Conservation (phyloP, 495 filamentous ascomycete species). For the Aspergillus conjunctus region DNA sequence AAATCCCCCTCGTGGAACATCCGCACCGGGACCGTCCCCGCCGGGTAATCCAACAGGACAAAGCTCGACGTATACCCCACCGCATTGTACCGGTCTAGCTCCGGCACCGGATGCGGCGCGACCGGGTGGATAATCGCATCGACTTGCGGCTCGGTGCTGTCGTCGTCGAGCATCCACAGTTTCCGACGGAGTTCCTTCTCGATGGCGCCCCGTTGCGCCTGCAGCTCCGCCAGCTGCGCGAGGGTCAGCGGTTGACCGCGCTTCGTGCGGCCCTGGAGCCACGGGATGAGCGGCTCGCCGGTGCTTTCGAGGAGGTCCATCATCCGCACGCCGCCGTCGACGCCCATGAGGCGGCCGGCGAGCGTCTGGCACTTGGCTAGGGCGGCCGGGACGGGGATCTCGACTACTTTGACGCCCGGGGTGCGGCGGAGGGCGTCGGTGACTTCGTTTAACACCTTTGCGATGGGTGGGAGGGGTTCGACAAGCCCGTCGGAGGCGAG, state of each 20-base stretch:
- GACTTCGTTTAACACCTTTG: conserved; percentile 55
- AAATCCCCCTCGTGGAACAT: conserved; percentile 52
- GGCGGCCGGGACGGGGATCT: conserved; percentile 50
- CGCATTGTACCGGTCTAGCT: conserved; percentile 63
- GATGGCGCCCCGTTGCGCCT: conserved; percentile 50
- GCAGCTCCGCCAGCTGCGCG: conserved; percentile 49
- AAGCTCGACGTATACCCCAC: conserved; percentile 63
- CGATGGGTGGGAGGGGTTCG: conserved; percentile 60
- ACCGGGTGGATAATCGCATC: conserved; percentile 60
- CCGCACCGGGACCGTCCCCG: conserved; percentile 59
- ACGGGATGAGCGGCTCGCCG: conserved; percentile 59
- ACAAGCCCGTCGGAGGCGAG: conserved; percentile 59
- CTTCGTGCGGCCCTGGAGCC: conserved; percentile 53
- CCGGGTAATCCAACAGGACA: conserved; percentile 63
- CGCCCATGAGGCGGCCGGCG: conserved; percentile 58
- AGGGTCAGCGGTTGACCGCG: conserved; percentile 46
- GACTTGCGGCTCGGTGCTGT: conserved; percentile 35
- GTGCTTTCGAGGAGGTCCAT: conserved; percentile 56
- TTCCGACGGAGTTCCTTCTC: conserved; percentile 54
- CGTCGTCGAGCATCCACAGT: conserved; percentile 49
- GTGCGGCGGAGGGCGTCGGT: conserved; percentile 41
- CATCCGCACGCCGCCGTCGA: conserved; percentile 56
- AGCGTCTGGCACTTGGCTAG: conserved; percentile 56
- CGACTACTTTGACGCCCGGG: conserved; percentile 54
- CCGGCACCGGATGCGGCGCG: conserved; percentile 63